A percentile compares a stretch with the other conserved stretches of the same genome.
Evolutionary conservation across 176 grass and related monocot species (phyloP).

Genomic region (Chrysopogon serrulatus): DNA sequence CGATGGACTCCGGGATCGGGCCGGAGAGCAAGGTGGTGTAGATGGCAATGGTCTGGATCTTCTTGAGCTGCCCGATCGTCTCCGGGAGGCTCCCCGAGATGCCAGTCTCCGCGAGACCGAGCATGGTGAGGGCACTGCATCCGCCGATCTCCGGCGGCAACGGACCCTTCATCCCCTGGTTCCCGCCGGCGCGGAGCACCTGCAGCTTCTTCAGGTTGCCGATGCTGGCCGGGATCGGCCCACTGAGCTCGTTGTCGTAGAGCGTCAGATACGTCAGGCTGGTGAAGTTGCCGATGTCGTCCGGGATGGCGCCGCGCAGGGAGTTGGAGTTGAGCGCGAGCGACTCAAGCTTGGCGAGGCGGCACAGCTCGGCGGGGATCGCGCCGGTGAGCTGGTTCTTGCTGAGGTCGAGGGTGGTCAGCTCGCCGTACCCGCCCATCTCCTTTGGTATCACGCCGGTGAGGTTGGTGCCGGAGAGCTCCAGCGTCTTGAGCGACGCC

Average conservation of each 20-base stretch:
- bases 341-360: constrained; percentile 54
- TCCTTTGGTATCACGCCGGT: constrained; percentile 61
- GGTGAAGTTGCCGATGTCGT: constrained; percentile 61
- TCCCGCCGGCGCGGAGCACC: constrained; percentile 83
- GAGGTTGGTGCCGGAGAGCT: constrained; percentile 77
- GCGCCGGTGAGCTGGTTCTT: constrained; percentile 77
- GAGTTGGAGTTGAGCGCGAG: constrained; percentile 80
- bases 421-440: constrained; percentile 42
- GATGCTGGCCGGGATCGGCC: constrained; percentile 60
- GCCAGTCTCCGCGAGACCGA: constrained; percentile 83
- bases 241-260: constrained; percentile 78
- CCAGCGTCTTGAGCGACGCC: constrained; percentile 52
- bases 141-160: constrained; percentile 79
- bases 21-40: constrained; percentile 81
- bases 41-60: constrained; percentile 82
- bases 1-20: constrained; percentile 67
- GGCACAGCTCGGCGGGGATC: constrained; percentile 67
- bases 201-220: constrained; percentile 69
- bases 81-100: constrained; percentile 79
- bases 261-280: constrained; percentile 53
- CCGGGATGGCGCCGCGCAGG: constrained; percentile 72
- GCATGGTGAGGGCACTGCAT: constrained; percentile 59
- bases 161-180: constrained; percentile 66
- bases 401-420: constrained; percentile 70
- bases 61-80: constrained; percentile 76